These are phyloP conservation scores for Blastobotrys muscicola DNA, from an alignment of 805 yeast species.

Conservation along the genomic window DNA sequence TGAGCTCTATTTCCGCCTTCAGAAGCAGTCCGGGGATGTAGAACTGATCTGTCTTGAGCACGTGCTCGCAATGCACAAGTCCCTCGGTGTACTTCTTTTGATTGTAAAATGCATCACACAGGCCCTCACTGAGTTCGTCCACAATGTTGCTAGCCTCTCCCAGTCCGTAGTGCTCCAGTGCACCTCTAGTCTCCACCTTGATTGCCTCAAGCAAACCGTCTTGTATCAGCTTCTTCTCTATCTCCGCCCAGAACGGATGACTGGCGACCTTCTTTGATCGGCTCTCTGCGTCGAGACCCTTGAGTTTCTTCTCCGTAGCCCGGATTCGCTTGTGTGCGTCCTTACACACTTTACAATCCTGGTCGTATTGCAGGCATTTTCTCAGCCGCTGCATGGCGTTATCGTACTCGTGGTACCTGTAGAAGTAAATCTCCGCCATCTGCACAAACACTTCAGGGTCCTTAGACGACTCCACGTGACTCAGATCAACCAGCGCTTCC, in stretches of 20 bases:
- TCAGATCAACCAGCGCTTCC: slow-evolving; percentile 29
- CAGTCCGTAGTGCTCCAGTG: slow-evolving; percentile 1
- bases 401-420: slow-evolving; percentile 44
- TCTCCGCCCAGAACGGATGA: slow-evolving; percentile 12
- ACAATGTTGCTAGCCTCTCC: slow-evolving; percentile 12
- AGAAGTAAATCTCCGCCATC: slow-evolving; percentile 35
- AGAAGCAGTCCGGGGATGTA: slow-evolving; percentile 32
- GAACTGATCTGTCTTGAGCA: slow-evolving; percentile 15
- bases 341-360: slow-evolving; percentile 58
- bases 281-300: slow-evolving; percentile 12
- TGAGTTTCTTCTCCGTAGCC: slow-evolving; percentile 19
- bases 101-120: slow-evolving; percentile 34
- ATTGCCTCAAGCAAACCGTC: slow-evolving; percentile 8
- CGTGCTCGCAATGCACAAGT: slow-evolving; percentile 22
- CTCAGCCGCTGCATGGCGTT: slow-evolving; percentile 44
- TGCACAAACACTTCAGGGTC: slow-evolving; percentile 20
- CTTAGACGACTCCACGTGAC: slow-evolving; percentile 18
- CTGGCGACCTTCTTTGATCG: slow-evolving; percentile 19
- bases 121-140: slow-evolving; percentile 29
- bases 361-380: slow-evolving; percentile 68
- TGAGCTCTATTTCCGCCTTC: slow-evolving; percentile 12
- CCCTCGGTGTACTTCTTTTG: slow-evolving; percentile 22
- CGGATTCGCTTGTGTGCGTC: slow-evolving; percentile 24
- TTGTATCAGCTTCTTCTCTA: slow-evolving; percentile 8
- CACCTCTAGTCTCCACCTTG: slow-evolving; percentile 6